Evolutionary conservation across 2,329 filamentous ascomycete genomes (phyloP).

Genomic region (Xylariaceae sp.): DNA sequence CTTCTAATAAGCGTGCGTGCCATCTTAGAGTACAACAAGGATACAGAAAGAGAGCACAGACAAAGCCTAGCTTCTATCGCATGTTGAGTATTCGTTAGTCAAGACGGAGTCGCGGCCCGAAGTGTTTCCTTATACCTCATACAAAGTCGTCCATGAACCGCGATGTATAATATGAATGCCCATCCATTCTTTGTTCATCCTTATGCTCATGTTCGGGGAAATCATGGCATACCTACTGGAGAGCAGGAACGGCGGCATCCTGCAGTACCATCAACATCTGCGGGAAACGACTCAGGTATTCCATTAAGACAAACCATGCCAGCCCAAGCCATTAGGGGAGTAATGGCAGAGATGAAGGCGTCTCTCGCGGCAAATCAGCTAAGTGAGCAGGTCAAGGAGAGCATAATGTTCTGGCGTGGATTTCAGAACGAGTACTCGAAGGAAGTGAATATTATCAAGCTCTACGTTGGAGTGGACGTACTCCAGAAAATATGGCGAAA

Average conservation of each 20-base stretch:
- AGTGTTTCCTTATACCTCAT: not conserved
- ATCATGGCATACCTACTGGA: not conserved
- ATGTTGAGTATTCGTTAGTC: not conserved
- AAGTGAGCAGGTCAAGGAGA: slow-evolving; percentile 35
- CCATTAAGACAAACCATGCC: not conserved
- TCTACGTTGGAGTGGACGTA: slow-evolving; percentile 31
- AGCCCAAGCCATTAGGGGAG: not conserved
- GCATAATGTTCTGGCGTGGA: slow-evolving; percentile 30
- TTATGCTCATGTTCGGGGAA: slow-evolving; percentile 7
- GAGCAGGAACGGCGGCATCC: not conserved
- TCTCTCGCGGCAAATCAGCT: slow-evolving; percentile 39
- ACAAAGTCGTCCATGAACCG: not conserved
- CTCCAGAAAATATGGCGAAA: slow-evolving; percentile 40
- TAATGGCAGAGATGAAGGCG: slow-evolving; percentile 35
- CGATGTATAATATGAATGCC: slow-evolving; percentile 4
- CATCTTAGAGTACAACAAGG: not conserved
- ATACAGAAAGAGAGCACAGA: not conserved
- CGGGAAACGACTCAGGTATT: not conserved
- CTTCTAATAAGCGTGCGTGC: not conserved
- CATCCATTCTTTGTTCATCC: slow-evolving; percentile 29
- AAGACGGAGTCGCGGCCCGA: not conserved
- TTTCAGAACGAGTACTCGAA: slow-evolving; percentile 35
- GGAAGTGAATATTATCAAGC: slow-evolving; percentile 34
- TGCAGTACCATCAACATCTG: not conserved
- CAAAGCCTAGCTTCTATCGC: not conserved